Percentiles rank a stretch among this genome's conserved stretches.
Evolutionary conservation across 179 eudicot species (phyloP).

Genomic region (Silene coronaria): DNA sequence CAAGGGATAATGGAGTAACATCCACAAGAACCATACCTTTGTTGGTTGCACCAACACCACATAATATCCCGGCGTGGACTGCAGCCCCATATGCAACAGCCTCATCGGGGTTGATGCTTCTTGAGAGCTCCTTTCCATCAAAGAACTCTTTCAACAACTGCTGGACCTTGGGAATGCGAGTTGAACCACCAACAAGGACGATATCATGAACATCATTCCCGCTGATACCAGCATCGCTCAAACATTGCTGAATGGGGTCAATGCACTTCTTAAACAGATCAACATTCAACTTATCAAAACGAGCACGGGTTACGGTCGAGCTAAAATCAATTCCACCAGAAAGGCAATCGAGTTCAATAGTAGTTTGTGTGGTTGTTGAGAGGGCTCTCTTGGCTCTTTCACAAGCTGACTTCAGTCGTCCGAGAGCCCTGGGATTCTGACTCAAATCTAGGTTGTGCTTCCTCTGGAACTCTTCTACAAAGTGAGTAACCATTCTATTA

Average conservation of each 20-base stretch:
- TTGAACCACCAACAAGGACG: conserved; percentile 7
- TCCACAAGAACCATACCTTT: conserved; percentile 6
- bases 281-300: conserved; percentile 17
- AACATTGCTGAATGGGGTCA: not conserved
- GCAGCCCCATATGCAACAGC: conserved; percentile 19
- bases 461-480: conserved; percentile 4
- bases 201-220: not conserved
- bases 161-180: not conserved
- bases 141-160: not conserved
- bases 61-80: conserved; percentile 7
- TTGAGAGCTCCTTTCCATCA: conserved; percentile 1
- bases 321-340: conserved; percentile 14
- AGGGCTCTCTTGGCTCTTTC: conserved; percentile 22
- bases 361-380: conserved; percentile 1
- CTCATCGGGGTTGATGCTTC: conserved; percentile 10
- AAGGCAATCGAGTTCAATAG: conserved; percentile 20
- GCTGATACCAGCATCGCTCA: not conserved
- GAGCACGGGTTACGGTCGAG: conserved; percentile 10
- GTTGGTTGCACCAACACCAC: not conserved
- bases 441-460: conserved; percentile 6
- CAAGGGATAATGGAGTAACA: conserved; percentile 12
- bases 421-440: conserved; percentile 4
- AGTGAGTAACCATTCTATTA: conserved; percentile 2
- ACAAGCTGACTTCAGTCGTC: conserved; percentile 12
- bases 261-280: not conserved